Base-by-base conservation (phyloP, 768 basidiomycete species). In the Kwoniella dejecticola region DNA sequence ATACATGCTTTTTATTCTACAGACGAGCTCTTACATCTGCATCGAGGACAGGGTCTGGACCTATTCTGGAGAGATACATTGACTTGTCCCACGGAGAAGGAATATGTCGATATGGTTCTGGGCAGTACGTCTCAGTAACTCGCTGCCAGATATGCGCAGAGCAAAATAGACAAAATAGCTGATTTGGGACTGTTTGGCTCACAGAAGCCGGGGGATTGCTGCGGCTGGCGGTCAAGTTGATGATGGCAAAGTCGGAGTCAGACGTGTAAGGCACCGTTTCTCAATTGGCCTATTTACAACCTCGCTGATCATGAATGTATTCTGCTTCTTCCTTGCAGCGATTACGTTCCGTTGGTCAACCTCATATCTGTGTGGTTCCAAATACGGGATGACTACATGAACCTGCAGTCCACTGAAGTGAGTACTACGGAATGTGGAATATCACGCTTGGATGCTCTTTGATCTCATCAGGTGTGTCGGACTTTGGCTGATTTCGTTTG, bases 361-460 rank as follows among this genome's bases (percentile, higher is more conserved):
- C 84, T 96, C 10, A 89, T 97, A 62, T 91, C 94, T 2, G 85
- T 96, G n/a, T 89, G 87, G 71, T 96, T 92, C 78, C 95, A 98
- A 76, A 94, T 98, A 68, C 82, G 93, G n/a, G 95, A 98, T 69
- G 95, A 97, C 77, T 89, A 93, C 46, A 91, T 95, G 89, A 97
- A 97, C 70, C 81, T 97, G 24, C 88, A 94, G 71, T 91, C 89
- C 48, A 84, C 84, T 17, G 86, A 93, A 82, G 92, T 91, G 69
- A 24, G 81, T 62, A n/a, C n/a, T n/a, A n/a, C n/a, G n/a, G n/a
- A n/a, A n/a, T n/a, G n/a, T n/a, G n/a, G n/a, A n/a, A n/a, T n/a
- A n/a, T n/a, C n/a, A n/a, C n/a, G n/a, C n/a, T n/a, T n/a, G n/a
- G n/a, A 42, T 54, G 36, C 13, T n/a, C 24, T 26, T 24, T n/a